Base-by-base conservation (phyloP, 106 monocot species). In the Acorus gramineus region DNA sequence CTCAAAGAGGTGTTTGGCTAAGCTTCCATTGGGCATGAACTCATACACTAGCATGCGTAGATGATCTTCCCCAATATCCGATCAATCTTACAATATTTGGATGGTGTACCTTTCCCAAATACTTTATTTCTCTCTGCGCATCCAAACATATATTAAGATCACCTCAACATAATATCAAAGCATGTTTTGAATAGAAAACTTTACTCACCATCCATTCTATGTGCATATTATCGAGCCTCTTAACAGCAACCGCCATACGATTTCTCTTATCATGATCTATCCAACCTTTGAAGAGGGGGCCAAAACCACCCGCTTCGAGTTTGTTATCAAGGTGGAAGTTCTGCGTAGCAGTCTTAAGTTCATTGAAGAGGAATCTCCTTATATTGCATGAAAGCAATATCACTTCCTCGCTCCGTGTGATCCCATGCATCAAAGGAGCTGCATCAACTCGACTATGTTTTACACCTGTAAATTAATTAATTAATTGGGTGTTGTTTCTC, bases 1-100 rank as follows among this genome's bases (percentile, higher is more conserved):
- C 64, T 84, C 84, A 56, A 95, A 95, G 9, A 95, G 87, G 85
- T 95, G 95, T 62, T 90, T 95, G 66, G 90, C 95, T 65, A 95
- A 78, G 74, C 82, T 90, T 53, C 94, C 94, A 53, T 86, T 74
- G 49, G 86, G 82, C 90, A 95, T 87, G 67, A 87, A 94, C 66
- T 94, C 95, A 54, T 96, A 96, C 42, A 87, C 95, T 8, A 96
- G 80, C 11, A 90, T 72, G 4, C 96, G 79, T 2, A 87, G 96
- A 6, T 96, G 82, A 54, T 96, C 91, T 73, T 96, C 96, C 10
- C 80, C 87, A 91, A 59, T 81, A 87, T 48, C 96, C 96, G 44
- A 96, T 69, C 42, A 96, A 74, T 61, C 72, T 87, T 7, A 91
- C 96, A 66, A 96, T 82, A 74, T 96, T 87, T 14, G 87, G 87